Conservation (phyloP, 371 early-diverging fungal species). For the Sporodiniella umbellata region DNA sequence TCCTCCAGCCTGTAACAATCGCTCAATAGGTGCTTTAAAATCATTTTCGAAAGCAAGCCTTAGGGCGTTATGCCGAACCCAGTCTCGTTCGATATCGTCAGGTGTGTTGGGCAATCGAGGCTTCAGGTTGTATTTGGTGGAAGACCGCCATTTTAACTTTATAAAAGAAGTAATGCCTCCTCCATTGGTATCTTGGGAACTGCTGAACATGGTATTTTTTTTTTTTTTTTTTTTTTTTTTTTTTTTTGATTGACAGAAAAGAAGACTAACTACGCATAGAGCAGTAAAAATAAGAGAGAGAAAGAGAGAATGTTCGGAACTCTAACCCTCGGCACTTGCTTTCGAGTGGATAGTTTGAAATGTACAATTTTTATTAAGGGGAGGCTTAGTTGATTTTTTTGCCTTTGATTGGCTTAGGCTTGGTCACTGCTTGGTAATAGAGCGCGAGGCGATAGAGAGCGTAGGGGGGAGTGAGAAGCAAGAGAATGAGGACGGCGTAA, state of each 20-base stretch:
- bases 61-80: slow-evolving; percentile 40
- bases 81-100: slow-evolving; percentile 39
- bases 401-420: too few relatives aligned
- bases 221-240: too few relatives aligned
- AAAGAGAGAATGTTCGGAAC: too few relatives aligned
- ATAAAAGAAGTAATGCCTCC: slow-evolving; percentile 8
- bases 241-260: too few relatives aligned
- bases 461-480: neutral
- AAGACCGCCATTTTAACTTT: slow-evolving; percentile 23
- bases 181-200: neutral
- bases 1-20: slow-evolving; percentile 36
- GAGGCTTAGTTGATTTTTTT: too few relatives aligned
- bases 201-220: slow-evolving; percentile 1
- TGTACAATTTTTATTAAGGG: too few relatives aligned
- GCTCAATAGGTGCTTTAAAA: slow-evolving; percentile 37
- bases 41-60: slow-evolving; percentile 42
- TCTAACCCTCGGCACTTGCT: too few relatives aligned
- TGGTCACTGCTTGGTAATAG: too few relatives aligned
- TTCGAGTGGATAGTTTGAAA: too few relatives aligned
- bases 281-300: too few relatives aligned
- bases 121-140: slow-evolving; percentile 17
- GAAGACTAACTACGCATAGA: too few relatives aligned
- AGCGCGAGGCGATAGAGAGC: neutral
- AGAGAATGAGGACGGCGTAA: neutral
- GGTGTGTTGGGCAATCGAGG: slow-evolving; percentile 17